Percentiles rank a stretch among this genome's conserved stretches.
Evolutionary conservation across 345 rosid species (phyloP).

Genomic region (Schrenkiella parvula): DNA sequence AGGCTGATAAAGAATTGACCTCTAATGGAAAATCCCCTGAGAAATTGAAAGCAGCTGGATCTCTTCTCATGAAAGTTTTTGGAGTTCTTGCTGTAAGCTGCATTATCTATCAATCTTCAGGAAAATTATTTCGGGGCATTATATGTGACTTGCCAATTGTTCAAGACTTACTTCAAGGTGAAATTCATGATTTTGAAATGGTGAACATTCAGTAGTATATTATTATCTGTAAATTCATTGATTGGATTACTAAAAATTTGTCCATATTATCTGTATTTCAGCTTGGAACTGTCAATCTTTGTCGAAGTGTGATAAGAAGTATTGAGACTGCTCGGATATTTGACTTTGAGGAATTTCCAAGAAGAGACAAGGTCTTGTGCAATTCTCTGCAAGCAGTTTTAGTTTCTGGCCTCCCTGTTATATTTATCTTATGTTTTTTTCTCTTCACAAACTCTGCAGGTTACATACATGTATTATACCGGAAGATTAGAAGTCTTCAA

Average conservation of each 20-base stretch:
- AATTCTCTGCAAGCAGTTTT: background rate
- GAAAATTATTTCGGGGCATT: constrained; percentile 58
- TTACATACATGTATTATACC: constrained; percentile 97
- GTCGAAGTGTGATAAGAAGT: constrained; percentile 97
- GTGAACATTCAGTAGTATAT: background rate
- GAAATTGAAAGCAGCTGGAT: constrained; percentile 92
- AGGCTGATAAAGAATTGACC: constrained; percentile 89
- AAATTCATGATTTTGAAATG: background rate
- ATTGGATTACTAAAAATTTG: constrained; percentile 3
- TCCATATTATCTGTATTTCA: constrained; percentile 34
- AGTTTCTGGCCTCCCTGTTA: background rate
- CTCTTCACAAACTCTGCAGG: constrained; percentile 44
- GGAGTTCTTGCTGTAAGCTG: constrained; percentile 93
- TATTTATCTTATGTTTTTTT: background rate
- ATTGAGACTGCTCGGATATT: constrained; percentile 95
- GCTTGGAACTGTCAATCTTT: constrained; percentile 98
- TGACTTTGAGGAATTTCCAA: constrained; percentile 95
- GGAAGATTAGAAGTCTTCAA: constrained; percentile 98
- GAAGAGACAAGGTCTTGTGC: constrained; percentile 67
- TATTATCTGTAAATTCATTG: background rate
- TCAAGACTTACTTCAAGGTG: constrained; percentile 94
- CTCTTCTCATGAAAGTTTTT: constrained; percentile 92
- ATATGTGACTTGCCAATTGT: constrained; percentile 92
- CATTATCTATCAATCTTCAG: background rate
- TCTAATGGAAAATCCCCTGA: constrained; percentile 84